A percentile compares a stretch with the other conserved stretches of the same genome.
phyloP scores from a whole-genome alignment of 257 asterid species.

The Petrea volubilis region DNA sequence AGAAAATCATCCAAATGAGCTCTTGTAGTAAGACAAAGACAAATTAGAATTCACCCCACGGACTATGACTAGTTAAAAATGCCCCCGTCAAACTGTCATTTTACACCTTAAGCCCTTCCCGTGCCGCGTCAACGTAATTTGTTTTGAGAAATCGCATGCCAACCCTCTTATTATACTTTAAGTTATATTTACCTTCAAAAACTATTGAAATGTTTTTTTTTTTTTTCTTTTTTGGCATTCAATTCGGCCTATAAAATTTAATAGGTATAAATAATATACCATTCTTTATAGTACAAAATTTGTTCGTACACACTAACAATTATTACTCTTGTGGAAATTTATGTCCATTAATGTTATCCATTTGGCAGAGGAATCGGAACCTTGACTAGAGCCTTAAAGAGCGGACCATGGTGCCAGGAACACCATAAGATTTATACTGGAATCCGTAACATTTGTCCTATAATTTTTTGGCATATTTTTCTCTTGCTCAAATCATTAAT shows the following conservation, averaged over 20 bases:
- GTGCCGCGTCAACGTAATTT: too few relatives aligned
- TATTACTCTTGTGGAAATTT: background rate
- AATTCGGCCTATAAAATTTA: background rate
- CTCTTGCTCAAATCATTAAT: constrained; percentile 5
- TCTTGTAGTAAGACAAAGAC: too few relatives aligned
- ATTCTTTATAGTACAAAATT: background rate
- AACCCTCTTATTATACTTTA: too few relatives aligned
- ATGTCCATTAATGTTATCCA: background rate
- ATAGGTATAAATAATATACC: background rate
- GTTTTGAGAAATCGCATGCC: too few relatives aligned
- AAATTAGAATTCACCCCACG: too few relatives aligned
- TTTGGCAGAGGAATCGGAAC: constrained; percentile 18
- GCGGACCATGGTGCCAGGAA: constrained; percentile 23
- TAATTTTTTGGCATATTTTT: constrained; percentile 12
- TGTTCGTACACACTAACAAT: background rate
- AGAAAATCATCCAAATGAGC: too few relatives aligned
- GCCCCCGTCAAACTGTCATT: too few relatives aligned
- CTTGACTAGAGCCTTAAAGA: constrained; percentile 23
- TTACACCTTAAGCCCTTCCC: too few relatives aligned
- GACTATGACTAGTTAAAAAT: too few relatives aligned
- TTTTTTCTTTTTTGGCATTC: background rate
- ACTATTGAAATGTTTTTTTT: too few relatives aligned
- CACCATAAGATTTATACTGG: constrained; percentile 20
- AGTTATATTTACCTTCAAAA: too few relatives aligned
- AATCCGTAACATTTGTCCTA: constrained; percentile 32